A percentile compares a stretch with the other conserved stretches of the same genome.
phyloP scores from a whole-genome alignment of 2,329 filamentous ascomycete species.

The Aspergillus uvarum region DNA sequence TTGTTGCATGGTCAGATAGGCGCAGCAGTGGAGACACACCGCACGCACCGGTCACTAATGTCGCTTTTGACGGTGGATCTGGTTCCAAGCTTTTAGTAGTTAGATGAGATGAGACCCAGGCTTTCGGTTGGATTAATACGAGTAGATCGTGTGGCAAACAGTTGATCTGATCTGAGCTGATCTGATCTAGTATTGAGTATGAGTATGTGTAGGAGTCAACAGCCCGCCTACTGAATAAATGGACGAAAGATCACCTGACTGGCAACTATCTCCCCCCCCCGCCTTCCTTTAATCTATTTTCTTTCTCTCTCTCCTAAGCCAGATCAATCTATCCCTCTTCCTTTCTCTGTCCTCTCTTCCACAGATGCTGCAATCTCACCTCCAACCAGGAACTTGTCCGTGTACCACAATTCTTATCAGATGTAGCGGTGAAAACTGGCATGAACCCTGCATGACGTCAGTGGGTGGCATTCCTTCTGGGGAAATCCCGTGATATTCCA shows the following conservation, averaged over 20 bases:
- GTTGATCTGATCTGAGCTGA: not conserved
- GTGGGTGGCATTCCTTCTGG: not conserved
- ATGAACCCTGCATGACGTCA: conserved; percentile 5
- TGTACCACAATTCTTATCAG: not conserved
- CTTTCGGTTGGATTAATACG: not conserved
- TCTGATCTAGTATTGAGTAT: not conserved
- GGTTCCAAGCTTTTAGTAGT: no score
- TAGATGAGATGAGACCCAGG: not conserved
- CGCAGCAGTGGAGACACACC: not conserved
- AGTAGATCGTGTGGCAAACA: not conserved
- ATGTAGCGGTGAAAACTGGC: not conserved
- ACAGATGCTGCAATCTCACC: not conserved
- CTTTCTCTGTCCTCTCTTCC: not conserved
- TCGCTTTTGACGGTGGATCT: no score
- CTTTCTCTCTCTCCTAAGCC: not conserved
- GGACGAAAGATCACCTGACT: not conserved
- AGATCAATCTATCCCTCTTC: not conserved
- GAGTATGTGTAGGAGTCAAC: no score
- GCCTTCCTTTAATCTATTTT: not conserved
- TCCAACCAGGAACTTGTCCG: no score
- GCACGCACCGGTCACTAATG: not conserved
- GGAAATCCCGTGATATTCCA: not conserved
- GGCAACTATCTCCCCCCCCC: not conserved
- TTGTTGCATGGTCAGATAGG: not conserved
- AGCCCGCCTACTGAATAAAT: not conserved